A percentile compares a stretch with the other conserved stretches of the same genome.
phyloP scores from a whole-genome alignment of 2,329 filamentous ascomycete species.

The Calonectria multiphialidica region DNA sequence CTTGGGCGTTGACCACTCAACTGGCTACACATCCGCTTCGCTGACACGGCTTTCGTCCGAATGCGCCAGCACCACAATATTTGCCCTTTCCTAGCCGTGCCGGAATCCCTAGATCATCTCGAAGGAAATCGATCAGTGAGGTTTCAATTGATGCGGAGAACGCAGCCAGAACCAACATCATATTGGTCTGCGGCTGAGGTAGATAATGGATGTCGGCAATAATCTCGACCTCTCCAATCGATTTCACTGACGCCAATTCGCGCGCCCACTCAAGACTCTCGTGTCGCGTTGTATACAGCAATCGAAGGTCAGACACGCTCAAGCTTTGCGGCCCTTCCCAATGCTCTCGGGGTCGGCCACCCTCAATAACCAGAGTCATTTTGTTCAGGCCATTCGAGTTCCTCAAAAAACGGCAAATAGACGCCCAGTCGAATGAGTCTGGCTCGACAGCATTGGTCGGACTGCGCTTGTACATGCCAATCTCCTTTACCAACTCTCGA shows the following conservation, averaged over 20 bases:
- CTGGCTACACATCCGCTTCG: slow-evolving; percentile 39
- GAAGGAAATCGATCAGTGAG: slow-evolving; percentile 66
- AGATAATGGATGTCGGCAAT: slow-evolving; percentile 66
- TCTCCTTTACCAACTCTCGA: slow-evolving; percentile 58
- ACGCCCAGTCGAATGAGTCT: slow-evolving; percentile 64
- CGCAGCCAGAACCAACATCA: slow-evolving; percentile 69
- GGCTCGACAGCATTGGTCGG: slow-evolving; percentile 53
- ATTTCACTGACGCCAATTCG: slow-evolving; percentile 63
- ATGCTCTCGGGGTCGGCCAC: slow-evolving; percentile 62
- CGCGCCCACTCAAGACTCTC: slow-evolving; percentile 69
- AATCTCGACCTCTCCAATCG: slow-evolving; percentile 63
- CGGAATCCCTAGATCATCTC: slow-evolving; percentile 43
- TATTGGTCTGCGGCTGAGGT: slow-evolving; percentile 63
- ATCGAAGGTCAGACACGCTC: slow-evolving; percentile 59
- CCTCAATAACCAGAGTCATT: slow-evolving; percentile 65
- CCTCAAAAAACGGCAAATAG: slow-evolving; percentile 62
- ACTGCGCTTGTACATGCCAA: slow-evolving; percentile 68
- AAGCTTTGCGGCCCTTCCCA: slow-evolving; percentile 64
- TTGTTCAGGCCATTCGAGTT: slow-evolving; percentile 53
- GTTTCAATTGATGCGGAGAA: slow-evolving; percentile 71
- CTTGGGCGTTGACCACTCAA: slow-evolving; percentile 10
- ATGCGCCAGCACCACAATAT: slow-evolving; percentile 38
- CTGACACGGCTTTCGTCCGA: slow-evolving; percentile 39
- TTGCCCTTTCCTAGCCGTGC: slow-evolving; percentile 37
- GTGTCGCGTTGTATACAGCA: slow-evolving; percentile 57